Evolutionary conservation across 2,329 filamentous ascomycete species (phyloP).

Genomic region (Mycosphaerella sp.): DNA sequence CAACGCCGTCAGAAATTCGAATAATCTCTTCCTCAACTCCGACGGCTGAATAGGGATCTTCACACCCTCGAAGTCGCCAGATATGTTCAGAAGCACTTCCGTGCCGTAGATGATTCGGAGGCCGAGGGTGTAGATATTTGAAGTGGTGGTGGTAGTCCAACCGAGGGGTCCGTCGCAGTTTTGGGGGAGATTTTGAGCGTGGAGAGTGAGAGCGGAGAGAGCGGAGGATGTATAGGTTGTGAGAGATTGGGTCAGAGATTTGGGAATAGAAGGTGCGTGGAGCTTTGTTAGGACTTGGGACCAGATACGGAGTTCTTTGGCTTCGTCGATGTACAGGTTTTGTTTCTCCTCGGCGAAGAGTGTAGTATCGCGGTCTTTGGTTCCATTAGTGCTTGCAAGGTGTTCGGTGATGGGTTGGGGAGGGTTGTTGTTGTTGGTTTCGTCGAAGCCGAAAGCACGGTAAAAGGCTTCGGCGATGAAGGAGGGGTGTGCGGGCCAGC

Average conservation of each 20-base stretch:
- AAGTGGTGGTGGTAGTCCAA: conserved; percentile 55
- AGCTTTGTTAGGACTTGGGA: conserved; percentile 43
- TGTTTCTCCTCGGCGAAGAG: conserved; percentile 88
- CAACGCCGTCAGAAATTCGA: conserved; percentile 25
- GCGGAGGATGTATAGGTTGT: conserved; percentile 49
- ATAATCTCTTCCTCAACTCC: conserved; percentile 29
- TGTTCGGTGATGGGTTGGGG: conserved; percentile 11
- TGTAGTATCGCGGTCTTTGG: conserved; percentile 50
- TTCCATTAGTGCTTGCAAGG: conserved; percentile 2
- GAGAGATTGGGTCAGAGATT: conserved; percentile 20
- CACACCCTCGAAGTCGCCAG: conserved; percentile 6
- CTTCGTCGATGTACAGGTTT: conserved; percentile 85
- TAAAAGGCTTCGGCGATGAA: conserved; percentile 16
- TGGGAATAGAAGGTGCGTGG: conserved; percentile 22
- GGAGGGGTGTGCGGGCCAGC: conserved; percentile 13
- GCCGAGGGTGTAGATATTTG: conserved; percentile 60
- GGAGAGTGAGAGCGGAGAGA: conserved; percentile 40
- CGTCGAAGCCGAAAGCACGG: conserved; percentile 21
- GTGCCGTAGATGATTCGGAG: conserved; percentile 40
- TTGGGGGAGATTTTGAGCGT: conserved; percentile 21
- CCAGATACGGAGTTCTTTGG: conserved; percentile 69
- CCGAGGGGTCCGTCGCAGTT: conserved; percentile 62
- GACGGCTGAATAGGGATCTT: conserved; percentile 21
- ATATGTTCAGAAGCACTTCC: conserved; percentile 36
- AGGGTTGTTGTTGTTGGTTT: not conserved